Evolutionary conservation across 2,329 filamentous ascomycete genomes (phyloP), one percentile per base, ranked within the genome.

Genomic region (Fonsecaea pugnacius): DNA sequence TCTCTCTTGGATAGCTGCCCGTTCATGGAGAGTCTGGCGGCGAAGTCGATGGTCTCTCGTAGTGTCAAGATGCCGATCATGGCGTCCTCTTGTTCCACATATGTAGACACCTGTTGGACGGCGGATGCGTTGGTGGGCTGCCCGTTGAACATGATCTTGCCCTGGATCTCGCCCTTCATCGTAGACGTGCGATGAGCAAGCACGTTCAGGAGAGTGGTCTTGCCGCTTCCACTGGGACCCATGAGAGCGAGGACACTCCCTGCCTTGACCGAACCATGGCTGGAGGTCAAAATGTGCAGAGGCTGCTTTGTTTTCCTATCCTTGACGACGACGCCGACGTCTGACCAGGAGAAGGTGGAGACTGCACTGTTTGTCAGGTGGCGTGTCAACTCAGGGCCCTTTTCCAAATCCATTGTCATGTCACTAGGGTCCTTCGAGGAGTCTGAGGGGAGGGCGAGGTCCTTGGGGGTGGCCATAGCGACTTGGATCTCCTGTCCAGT

Each of bases 81-180:
- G 0, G 91, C 89, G 79, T 96, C 92, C 69, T 96, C 91, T 75
- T 96, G 92, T 78, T 96, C 92, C 24, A 96, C 92, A 73, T 92
- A 96, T 53, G 87, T 87, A 60, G 85, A 89, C 56, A 94, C 81
- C 54, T 85, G 81, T 18, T 86, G 85, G 70, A 94, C 89, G 0
- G 79, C 79, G 7, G 80, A 74, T 7, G 80, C 76, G 1, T 86
- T 82, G 3, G 87, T 77, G 3, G 77, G 72, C 1, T 73, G 74
- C 33, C 89, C 89, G 75, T 95, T 92, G 69, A 91, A 81, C 61
- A 84, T 80, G 14, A 87, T 79, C 2, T 79, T 74, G 16, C 85
- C 85, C 33, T 82, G 75, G 6, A 85, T 80, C 5, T 80, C 81
- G 1, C 86, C 81, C 2, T 83, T 83, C 0, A 85, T 80, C 0